Percentiles rank a stretch among this genome's conserved stretches.
Evolutionary conservation across 2,329 filamentous ascomycete species (phyloP).

Genomic region (Ophiostoma ips): DNA sequence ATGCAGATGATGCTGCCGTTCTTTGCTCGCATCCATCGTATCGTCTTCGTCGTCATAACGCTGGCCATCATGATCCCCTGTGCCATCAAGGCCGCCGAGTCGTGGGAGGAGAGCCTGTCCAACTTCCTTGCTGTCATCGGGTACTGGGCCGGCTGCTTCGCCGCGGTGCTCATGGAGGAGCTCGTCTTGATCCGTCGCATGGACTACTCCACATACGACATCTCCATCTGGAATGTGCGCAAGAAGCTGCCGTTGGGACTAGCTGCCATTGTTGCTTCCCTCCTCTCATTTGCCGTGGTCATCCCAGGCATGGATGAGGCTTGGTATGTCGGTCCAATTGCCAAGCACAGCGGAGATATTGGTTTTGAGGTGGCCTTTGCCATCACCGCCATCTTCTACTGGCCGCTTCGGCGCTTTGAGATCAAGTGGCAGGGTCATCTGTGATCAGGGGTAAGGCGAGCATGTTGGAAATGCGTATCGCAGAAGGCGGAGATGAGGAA

Average conservation of each 20-base stretch:
- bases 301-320: slow-evolving; percentile 46
- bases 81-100: slow-evolving; percentile 37
- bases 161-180: slow-evolving; percentile 34
- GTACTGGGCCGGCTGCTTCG: slow-evolving; percentile 44
- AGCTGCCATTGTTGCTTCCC: slow-evolving; percentile 31
- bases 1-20: slow-evolving; percentile 43
- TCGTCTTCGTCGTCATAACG: slow-evolving; percentile 42
- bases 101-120: slow-evolving; percentile 43
- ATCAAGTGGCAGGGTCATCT: slow-evolving; percentile 20
- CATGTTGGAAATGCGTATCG: background rate
- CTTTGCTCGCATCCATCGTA: slow-evolving; percentile 40
- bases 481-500: too few relatives aligned
- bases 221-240: slow-evolving; percentile 33
- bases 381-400: slow-evolving; percentile 32
- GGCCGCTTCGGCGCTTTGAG: slow-evolving; percentile 34
- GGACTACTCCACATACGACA: slow-evolving; percentile 31
- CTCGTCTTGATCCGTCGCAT: slow-evolving; percentile 33
- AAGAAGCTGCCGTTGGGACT: slow-evolving; percentile 30
- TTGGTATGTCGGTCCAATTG: slow-evolving; percentile 49
- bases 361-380: slow-evolving; percentile 51
- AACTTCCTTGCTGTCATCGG: slow-evolving; percentile 44
- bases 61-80: slow-evolving; percentile 46
- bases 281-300: slow-evolving; percentile 35
- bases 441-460: slow-evolving; percentile 9
- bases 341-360: slow-evolving; percentile 45